phyloP scores from a whole-genome alignment of 2,329 filamentous ascomycete genomes.

The Calonectria naviculata region DNA sequence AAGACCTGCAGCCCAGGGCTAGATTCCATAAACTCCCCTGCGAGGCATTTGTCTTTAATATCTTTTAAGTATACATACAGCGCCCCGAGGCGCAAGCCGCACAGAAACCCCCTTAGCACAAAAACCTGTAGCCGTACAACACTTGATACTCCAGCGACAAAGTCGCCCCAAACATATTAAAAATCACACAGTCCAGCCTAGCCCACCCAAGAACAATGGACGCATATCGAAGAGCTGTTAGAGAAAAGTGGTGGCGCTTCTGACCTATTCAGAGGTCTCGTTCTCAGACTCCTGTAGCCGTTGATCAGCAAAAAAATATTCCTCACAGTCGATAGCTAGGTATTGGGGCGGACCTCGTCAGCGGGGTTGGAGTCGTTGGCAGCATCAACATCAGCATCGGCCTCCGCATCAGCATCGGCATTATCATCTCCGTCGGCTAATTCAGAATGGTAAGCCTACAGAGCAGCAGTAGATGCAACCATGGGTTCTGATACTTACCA shows the following conservation, averaged over 20 bases:
- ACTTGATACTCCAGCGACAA: conserved; percentile 1
- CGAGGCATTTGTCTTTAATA: neutral
- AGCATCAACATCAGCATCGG: conserved; percentile 15
- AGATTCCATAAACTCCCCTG: neutral
- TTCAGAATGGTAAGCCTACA: neutral
- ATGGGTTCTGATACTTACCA: conserved; percentile 13
- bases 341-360: conserved; percentile 37
- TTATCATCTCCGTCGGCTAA: conserved; percentile 32
- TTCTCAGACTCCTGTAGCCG: conserved; percentile 32
- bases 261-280: conserved; percentile 27
- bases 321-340: conserved; percentile 34
- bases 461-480: neutral
- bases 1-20: neutral
- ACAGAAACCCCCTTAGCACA: conserved; percentile 1
- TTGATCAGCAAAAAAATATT: conserved; percentile 43
- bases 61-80: conserved; percentile 10
- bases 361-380: conserved; percentile 3
- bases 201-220: neutral
- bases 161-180: neutral
- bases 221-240: neutral
- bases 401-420: conserved; percentile 24
- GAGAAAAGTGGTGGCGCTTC: neutral
- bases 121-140: conserved; percentile 1
- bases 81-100: conserved; percentile 8
- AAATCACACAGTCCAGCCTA: neutral